These are phyloP conservation scores for Microsporum canis DNA, from an alignment of 2,329 filamentous ascomycete species.

Conservation along the genomic window DNA sequence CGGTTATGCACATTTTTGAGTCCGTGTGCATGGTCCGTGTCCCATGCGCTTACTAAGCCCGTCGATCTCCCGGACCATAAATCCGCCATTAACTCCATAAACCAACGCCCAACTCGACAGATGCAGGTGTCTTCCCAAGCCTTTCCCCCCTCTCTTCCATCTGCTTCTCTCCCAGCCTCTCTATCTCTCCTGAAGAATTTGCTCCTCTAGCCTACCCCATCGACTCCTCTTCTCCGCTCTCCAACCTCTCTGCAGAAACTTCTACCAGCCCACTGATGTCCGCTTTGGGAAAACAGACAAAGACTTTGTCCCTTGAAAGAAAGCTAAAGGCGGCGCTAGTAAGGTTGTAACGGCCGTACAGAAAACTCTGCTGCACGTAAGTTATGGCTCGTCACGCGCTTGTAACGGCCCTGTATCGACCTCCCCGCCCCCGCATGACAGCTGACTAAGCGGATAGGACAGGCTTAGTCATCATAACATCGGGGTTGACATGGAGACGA, in stretches of 20 bases:
- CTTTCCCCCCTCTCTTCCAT: not conserved
- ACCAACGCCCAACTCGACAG: not conserved
- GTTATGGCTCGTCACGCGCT: not conserved
- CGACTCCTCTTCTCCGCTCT: not conserved
- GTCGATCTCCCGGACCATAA: not conserved
- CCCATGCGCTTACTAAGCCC: not conserved
- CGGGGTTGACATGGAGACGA: not conserved
- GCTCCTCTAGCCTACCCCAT: not conserved
- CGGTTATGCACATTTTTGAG: not conserved
- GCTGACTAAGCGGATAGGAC: not conserved
- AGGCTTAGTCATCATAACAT: not conserved
- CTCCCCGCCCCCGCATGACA: not conserved
- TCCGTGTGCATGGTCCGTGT: not conserved
- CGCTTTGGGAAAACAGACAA: constrained; percentile 2
- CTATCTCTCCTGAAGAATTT: not conserved
- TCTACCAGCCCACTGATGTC: not conserved
- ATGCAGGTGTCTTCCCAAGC: not conserved
- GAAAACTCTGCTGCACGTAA: not conserved
- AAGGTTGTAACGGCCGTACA: not conserved
- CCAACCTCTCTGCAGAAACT: not conserved
- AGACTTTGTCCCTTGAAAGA: not conserved
- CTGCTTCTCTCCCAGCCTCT: not conserved
- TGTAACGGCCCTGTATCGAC: not conserved
- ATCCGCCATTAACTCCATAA: not conserved
- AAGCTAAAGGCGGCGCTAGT: not conserved